Evolutionary conservation across 225 moss, liverwort and hornwort genomes (phyloP), one percentile per base, ranked within the genome.

Genomic region (Bryoerythrophyllum caledonicum): DNA sequence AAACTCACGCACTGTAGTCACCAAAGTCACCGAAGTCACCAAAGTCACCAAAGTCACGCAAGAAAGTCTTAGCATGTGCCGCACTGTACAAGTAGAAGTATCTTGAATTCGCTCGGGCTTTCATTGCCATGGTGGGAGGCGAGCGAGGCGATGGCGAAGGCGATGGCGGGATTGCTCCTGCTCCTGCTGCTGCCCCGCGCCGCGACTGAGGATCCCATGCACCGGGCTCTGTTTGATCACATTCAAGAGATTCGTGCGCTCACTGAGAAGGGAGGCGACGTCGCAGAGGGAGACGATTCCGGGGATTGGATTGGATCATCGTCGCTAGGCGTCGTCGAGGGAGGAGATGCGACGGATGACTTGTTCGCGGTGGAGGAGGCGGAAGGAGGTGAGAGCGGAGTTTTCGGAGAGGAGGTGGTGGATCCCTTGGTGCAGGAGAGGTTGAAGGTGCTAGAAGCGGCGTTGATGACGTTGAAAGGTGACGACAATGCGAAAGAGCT

Each of bases 391-490:
- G 24, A 53, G 51, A 16, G 43, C 23, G 44, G 49, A 54, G 46
- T 4, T 51, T 56, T 62, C 16, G 79, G 23, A 14, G 54, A 34
- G 65, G 28, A 76, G 54, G 25, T 24, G 30, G 51, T 54, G 63
- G 83, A 83, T 80, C 26, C 78, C 60, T 4, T 80, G 41, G 78
- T 83, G 71, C 82, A 75, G 70, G 64, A 37, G 60, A 78, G 73
- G 56, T 75, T 84, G 48, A 60, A 60, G 40, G 71, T 79, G 58
- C 74, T 87, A 9, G 79, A 82, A 49, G 64, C 65, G 57, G 76
- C 67, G 12, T 71, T 87, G 73, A 84, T 53, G 67, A 2, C 43
- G 21, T 71, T 84, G 25, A 62, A 54, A 52, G 40, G 58, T 10
- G 17, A 58, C 32, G 63, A 63, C 35, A 41, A 19, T 37, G 35